Percentiles rank a stretch among this genome's conserved stretches.
These are phyloP conservation scores for Ilyonectria mors-panacis DNA, from an alignment of 2,329 filamentous ascomycete species.

Conservation along the genomic window DNA sequence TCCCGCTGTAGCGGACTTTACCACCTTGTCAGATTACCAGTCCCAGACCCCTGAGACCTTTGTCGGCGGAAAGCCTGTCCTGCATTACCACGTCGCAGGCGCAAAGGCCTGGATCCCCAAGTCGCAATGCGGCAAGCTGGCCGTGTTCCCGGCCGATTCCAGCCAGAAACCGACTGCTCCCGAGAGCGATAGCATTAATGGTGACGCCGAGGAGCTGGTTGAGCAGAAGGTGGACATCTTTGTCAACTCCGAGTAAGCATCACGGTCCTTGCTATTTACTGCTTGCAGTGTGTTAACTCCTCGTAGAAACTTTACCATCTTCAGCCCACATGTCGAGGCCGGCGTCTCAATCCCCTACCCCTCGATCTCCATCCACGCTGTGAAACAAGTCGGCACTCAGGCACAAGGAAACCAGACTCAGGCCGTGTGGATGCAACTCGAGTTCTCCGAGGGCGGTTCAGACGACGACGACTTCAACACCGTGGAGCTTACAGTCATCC, in stretches of 20 bases:
- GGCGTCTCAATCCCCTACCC: conserved; percentile 82
- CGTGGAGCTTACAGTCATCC: conserved; percentile 78
- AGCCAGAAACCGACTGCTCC: conserved; percentile 48
- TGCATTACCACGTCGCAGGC: conserved; percentile 73
- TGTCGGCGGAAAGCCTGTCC: conserved; percentile 78
- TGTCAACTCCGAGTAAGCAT: conserved; percentile 70
- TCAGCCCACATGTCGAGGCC: conserved; percentile 68
- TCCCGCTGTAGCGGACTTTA: conserved; percentile 73
- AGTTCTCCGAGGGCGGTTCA: conserved; percentile 71
- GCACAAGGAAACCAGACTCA: conserved; percentile 57
- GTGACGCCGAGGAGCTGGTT: conserved; percentile 55
- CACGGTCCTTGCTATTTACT: not conserved
- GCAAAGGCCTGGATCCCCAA: conserved; percentile 72
- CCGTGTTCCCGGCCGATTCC: conserved; percentile 64
- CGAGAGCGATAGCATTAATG: conserved; percentile 42
- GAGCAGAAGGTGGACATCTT: conserved; percentile 70
- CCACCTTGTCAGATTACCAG: conserved; percentile 77
- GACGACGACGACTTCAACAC: conserved; percentile 76
- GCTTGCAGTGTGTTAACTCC: conserved; percentile 6
- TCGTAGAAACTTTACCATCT: conserved; percentile 70
- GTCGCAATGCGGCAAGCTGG: conserved; percentile 68
- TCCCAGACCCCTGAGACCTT: conserved; percentile 81
- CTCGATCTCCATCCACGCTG: conserved; percentile 81
- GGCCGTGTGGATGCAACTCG: conserved; percentile 78
- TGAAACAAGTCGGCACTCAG: conserved; percentile 69